Conservation (phyloP, 305 asterid genomes). For the Fraxinus floribunda region DNA sequence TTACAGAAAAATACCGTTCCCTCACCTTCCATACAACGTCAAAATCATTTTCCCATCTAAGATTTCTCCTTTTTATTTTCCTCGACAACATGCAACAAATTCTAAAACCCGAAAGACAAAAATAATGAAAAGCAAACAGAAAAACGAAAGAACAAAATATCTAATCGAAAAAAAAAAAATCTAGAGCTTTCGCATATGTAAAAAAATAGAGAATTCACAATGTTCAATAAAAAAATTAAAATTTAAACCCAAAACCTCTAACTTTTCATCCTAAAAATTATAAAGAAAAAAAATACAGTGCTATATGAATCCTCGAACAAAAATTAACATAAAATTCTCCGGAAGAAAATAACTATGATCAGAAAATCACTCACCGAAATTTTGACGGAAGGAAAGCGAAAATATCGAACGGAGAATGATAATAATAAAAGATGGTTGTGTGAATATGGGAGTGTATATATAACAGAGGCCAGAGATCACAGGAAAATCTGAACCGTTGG, state of each 20-base stretch:
- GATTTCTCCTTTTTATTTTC: not conserved
- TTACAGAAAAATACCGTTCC: not conserved
- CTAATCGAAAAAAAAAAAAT: not conserved
- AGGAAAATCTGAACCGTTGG: slow-evolving; percentile 34
- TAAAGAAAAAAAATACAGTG: not conserved
- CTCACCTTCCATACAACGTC: not conserved
- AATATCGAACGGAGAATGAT: slow-evolving; percentile 5
- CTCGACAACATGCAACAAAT: not conserved
- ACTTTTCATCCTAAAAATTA: not conserved
- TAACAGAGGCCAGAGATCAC: slow-evolving; percentile 16
- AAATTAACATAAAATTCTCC: not conserved
- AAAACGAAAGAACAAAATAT: not conserved
- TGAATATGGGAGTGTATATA: slow-evolving; percentile 30
- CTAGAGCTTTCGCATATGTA: not conserved
- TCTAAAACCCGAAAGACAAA: not conserved
- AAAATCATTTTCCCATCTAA: not conserved
- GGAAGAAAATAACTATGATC: not conserved
- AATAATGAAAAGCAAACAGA: not conserved
- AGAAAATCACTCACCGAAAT: slow-evolving; percentile 39
- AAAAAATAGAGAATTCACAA: not conserved
- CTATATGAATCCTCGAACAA: not conserved
- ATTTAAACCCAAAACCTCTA: slow-evolving; percentile 17
- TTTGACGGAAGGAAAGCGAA: slow-evolving; percentile 13
- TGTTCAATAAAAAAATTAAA: not conserved
- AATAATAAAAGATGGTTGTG: not conserved